Base-by-base conservation (phyloP, 2,329 filamentous ascomycete genomes). In the Stemphylium beticola region DNA sequence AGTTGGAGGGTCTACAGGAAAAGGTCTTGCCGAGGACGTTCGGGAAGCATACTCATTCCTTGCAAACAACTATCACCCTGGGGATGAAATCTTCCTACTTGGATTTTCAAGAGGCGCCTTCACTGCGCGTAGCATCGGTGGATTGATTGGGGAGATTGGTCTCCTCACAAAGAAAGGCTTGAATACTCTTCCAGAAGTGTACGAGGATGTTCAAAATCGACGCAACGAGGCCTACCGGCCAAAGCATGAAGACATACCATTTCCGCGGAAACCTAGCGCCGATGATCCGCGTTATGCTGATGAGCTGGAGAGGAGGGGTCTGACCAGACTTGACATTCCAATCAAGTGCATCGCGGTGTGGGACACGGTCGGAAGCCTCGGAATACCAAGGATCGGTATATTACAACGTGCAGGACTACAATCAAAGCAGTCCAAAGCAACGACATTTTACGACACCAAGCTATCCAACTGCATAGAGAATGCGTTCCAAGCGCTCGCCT, bases 401-500 rank as follows among this genome's bases (percentile, higher is more conserved):
- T 62, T 77, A 5, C 73, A 72, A 12, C 67, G 67, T 26, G 62
- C 75, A 2, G 72, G 74, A 0, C 49, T 77, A 11, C 75, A 77
- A 43, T 64, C 54, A 41, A 61, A 63, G 14, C 69, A 77, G 42
- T 72, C 69, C 22, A 68, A 66, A 34, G 74, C 75, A n/a, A 76
- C 78, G 38, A 57, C 69, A 1, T 82, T 82, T 61, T 79, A 81
- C 65, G 79, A 83, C 62, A 83, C 81, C 0, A 76, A 77, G 15
- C 65, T 75, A 12, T 65, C 61, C 24, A 58, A 75, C 44, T 74
- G 65, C n/a, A 72, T 84, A 4, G 78, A 82, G 34, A 79, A 84
- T 54, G 83, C 82, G 1, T 85, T 84, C 56, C 83, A 85, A 39
- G 83, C 82, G 0, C 71, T 85, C 0, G 82, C 82, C 2, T 73